A percentile compares a stretch with the other conserved stretches of the same genome.
phyloP scores from a whole-genome alignment of 768 basidiomycete genomes.

The Calocybe gangraenosa region DNA sequence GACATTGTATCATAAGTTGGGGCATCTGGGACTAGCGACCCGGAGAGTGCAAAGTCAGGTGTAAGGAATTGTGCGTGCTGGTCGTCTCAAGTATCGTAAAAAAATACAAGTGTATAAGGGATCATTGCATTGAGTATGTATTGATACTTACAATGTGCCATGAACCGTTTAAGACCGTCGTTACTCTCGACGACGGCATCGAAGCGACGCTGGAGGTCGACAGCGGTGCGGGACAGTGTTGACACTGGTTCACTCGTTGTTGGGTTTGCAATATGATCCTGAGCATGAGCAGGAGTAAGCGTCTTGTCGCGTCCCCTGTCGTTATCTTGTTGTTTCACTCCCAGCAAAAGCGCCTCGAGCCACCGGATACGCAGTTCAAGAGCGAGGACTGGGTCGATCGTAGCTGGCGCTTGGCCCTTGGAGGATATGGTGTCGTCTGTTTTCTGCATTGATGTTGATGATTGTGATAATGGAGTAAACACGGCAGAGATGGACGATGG shows the following conservation, averaged over 20 bases:
- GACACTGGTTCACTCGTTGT: slow-evolving; percentile 50
- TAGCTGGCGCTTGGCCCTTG: slow-evolving; percentile 15
- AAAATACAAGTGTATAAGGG: background rate
- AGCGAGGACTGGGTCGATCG: slow-evolving; percentile 64
- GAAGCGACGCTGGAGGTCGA: slow-evolving; percentile 56
- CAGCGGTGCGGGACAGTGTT: slow-evolving; percentile 54
- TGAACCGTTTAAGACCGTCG: slow-evolving; percentile 71
- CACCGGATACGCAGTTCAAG: slow-evolving; percentile 74
- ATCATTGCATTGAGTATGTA: background rate
- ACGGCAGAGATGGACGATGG: slow-evolving; percentile 31
- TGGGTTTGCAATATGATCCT: too few relatives aligned
- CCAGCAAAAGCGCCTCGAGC: slow-evolving; percentile 75
- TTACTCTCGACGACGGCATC: slow-evolving; percentile 58
- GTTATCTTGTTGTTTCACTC: slow-evolving; percentile 42
- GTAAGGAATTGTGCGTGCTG: slow-evolving; percentile 72
- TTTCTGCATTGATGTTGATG: slow-evolving; percentile 7
- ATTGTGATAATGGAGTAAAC: slow-evolving; percentile 19
- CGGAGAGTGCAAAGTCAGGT: slow-evolving; percentile 74
- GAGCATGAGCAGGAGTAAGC: slow-evolving; percentile 15
- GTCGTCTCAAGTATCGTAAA: slow-evolving; percentile 56
- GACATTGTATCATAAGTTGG: slow-evolving; percentile 60
- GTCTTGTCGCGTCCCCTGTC: slow-evolving; percentile 33
- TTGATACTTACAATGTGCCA: slow-evolving; percentile 59
- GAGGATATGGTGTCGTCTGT: slow-evolving; percentile 18
- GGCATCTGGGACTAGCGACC: slow-evolving; percentile 40